Evolutionary conservation across 306 rosid genomes (phyloP).

Genomic region (Carpinus viminea): DNA sequence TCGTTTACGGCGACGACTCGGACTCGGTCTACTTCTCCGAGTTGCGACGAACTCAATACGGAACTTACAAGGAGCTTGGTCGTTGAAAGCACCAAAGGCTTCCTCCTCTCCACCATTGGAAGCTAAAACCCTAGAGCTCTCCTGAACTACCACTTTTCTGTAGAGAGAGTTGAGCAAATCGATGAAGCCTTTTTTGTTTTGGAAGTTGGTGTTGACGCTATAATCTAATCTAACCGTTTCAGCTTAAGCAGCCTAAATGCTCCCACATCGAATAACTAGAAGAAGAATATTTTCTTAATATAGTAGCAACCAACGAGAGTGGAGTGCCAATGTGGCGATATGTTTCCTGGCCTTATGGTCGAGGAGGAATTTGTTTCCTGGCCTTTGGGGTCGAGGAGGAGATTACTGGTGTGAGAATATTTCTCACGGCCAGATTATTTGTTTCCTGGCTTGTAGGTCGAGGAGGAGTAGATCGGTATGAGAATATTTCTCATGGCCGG

Average conservation of each 20-base stretch:
- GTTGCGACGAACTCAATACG: conserved; percentile 36
- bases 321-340: rapidly evolving
- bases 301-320: rapidly evolving
- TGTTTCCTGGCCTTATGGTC: too few relatives aligned
- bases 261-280: background rate
- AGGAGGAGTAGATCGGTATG: too few relatives aligned
- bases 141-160: background rate
- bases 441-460: too few relatives aligned
- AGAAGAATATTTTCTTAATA: background rate
- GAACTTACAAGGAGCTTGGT: conserved; percentile 60
- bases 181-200: background rate
- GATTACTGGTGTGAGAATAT: too few relatives aligned
- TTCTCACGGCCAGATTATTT: too few relatives aligned
- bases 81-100: conserved; percentile 73
- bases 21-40: background rate
- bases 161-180: background rate
- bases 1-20: conserved; percentile 20
- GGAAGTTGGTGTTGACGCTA: background rate
- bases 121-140: conserved; percentile 2
- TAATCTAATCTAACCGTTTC: background rate
- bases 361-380: too few relatives aligned
- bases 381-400: too few relatives aligned
- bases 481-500: too few relatives aligned
- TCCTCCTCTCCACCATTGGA: conserved; percentile 76
- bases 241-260: background rate